Evolutionary conservation across 2,329 filamentous ascomycete species (phyloP).

Genomic region (Juglanconis juglandina): DNA sequence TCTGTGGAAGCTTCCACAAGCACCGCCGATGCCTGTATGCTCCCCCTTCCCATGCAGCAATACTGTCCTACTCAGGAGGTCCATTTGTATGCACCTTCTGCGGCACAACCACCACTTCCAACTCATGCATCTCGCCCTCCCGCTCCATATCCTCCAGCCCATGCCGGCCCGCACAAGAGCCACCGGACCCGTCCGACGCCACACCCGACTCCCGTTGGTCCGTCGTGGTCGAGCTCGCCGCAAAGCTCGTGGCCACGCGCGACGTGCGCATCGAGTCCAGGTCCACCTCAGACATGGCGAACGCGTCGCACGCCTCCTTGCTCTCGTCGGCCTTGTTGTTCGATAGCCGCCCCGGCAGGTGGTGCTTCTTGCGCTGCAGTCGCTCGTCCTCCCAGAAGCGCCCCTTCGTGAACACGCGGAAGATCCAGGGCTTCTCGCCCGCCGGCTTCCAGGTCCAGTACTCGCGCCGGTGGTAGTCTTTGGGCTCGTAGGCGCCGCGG

Average conservation of each 20-base stretch:
- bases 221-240: conserved; percentile 1
- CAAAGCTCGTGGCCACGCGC: conserved; percentile 9
- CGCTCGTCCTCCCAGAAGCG: conserved; percentile 26
- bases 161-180: neutral
- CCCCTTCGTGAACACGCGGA: conserved; percentile 32
- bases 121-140: conserved; percentile 9
- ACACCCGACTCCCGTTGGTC: conserved; percentile 4
- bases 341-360: neutral
- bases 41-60: too few species aligned
- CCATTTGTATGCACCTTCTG: neutral
- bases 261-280: conserved; percentile 12
- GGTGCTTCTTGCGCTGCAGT: neutral
- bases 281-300: conserved; percentile 16
- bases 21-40: too few species aligned
- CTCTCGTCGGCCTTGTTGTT: neutral
- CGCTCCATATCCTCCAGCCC: neutral
- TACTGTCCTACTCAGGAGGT: neutral
- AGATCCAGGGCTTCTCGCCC: conserved; percentile 46
- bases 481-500: conserved; percentile 41
- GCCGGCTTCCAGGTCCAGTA: conserved; percentile 53
- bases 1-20: too few species aligned
- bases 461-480: conserved; percentile 52
- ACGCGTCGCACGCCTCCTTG: conserved; percentile 12
- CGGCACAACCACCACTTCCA: conserved; percentile 12
- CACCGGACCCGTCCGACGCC: neutral